These are phyloP conservation scores for Warburgia ugandensis DNA, from an alignment of 164 flowering plant genomes.

Conservation along the genomic window DNA sequence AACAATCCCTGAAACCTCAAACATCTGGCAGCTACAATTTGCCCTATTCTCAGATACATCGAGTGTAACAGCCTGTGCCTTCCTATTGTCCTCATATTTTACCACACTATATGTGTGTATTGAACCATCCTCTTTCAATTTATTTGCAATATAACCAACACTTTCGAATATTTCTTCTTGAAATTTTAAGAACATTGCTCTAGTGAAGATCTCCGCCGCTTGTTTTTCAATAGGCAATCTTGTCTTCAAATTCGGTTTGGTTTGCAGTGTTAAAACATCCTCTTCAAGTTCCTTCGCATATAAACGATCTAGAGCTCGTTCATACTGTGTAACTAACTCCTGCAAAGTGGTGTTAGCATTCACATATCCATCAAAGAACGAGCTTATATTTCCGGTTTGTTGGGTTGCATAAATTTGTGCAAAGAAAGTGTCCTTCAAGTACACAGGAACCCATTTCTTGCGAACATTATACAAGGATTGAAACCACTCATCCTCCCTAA, in stretches of 20 bases:
- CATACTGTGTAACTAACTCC: conserved; percentile 41
- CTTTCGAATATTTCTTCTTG: conserved; percentile 85
- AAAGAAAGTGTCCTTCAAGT: conserved; percentile 55
- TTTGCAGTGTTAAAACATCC: conserved; percentile 55
- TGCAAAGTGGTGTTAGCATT: conserved; percentile 55
- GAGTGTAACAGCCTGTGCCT: conserved; percentile 54
- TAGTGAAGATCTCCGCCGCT: conserved; percentile 61
- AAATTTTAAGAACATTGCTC: conserved; percentile 57
- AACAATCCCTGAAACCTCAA: conserved; percentile 78
- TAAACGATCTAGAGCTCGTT: conserved; percentile 42
- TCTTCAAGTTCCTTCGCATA: conserved; percentile 53
- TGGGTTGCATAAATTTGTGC: conserved; percentile 41
- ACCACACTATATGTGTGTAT: conserved; percentile 63
- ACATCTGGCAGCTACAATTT: conserved; percentile 80
- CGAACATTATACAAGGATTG: conserved; percentile 43
- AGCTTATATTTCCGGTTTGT: conserved; percentile 25
- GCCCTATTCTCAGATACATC: conserved; percentile 59
- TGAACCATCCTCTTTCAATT: conserved; percentile 53
- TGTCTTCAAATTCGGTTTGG: conserved; percentile 59
- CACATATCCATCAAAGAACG: conserved; percentile 71
- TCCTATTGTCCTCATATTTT: conserved; percentile 67
- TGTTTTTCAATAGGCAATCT: conserved; percentile 94
- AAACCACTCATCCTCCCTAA: conserved; percentile 54
- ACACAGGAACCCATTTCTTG: conserved; percentile 52
- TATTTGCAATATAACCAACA: conserved; percentile 67